Evolutionary conservation across 225 moss, liverwort and hornwort species (phyloP), one percentile per base, ranked within the genome.

Genomic region (Straminergon stramineum): DNA sequence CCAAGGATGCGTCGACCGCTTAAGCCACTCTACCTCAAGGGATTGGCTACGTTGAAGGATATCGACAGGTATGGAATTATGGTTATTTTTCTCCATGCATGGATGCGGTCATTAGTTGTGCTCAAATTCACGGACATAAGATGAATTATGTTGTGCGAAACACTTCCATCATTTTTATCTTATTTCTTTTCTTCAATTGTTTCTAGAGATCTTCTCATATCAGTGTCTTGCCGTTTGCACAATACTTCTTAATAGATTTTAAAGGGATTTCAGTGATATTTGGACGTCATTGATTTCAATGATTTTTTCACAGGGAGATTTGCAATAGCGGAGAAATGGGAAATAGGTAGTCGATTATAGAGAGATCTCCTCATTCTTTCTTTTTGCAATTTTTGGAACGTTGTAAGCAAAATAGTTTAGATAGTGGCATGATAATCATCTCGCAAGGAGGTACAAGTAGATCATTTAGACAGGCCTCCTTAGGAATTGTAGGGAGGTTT

Each of bases 1-100:
- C 96, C 96, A 32, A 93, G 86, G 77, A 92, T 94, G 74, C 88
- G 79, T 28, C 52, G n/a, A 56, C 86, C 89, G 13, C 92, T 95
- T 78, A 89, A 94, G 88, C 89, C 91, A 64, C 89, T 97, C 74
- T 92, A 92, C 77, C 90, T 97, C 48, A 94, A 95, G 71, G 97
- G 95, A 34, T 93, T 97, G 62, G 95, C 97, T 67, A 86, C 93
- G 55, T 91, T 92, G 15, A 92, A 94, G 53, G 80, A 85, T 37
- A 80, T 83, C 35, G 83, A 89, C 90, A 86, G 88, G 92, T 92
- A 62, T 28, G 69, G 61, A 73, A 51, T 17, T 19, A 31, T 19
- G 45, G 26, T 69, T 48, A 9, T 61, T 45, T 61, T 60, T 60
- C 60, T 85, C 73, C 48, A 13, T 45, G 34, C 17, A 24, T 43